Percentiles rank a stretch among this genome's conserved stretches.
phyloP scores from a whole-genome alignment of 106 monocot species.

The Platanthera guangdongensis region DNA sequence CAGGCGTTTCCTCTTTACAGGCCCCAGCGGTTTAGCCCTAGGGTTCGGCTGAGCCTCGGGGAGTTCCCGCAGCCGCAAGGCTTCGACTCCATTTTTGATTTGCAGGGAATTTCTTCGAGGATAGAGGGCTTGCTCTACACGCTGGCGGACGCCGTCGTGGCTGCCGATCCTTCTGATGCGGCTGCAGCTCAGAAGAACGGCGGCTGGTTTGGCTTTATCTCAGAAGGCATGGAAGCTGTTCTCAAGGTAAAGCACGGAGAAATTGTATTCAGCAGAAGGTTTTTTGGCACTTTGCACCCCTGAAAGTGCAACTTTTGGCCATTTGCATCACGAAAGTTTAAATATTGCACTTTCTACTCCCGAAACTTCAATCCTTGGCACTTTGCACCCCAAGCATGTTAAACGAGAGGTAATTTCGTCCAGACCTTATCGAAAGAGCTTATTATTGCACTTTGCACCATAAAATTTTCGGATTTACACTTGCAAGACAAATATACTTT shows the following conservation, averaged over 20 bases:
- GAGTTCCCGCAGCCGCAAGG: conserved; percentile 33
- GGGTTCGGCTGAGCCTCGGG: conserved; percentile 49
- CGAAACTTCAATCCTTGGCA: too few relatives aligned
- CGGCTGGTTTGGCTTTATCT: conserved; percentile 95
- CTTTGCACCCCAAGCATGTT: too few relatives aligned
- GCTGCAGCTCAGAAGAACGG: conserved; percentile 65
- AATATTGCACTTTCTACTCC: too few relatives aligned
- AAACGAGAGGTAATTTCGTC: too few relatives aligned
- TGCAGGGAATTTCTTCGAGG: conserved; percentile 31
- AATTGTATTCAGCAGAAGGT: too few relatives aligned
- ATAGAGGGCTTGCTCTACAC: conserved; percentile 78
- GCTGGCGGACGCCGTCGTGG: conserved; percentile 82
- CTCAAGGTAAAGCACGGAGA: conserved; percentile 47
- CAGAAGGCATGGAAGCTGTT: conserved; percentile 88
- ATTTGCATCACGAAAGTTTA: too few relatives aligned
- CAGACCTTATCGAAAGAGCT: too few relatives aligned
- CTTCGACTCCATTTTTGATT: conserved; percentile 29
- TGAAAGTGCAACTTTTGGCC: too few relatives aligned
- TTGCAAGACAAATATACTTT: too few relatives aligned
- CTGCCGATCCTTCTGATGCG: conserved; percentile 24
- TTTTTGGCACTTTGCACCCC: too few relatives aligned
- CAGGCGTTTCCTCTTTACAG: conserved; percentile 14
- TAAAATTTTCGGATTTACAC: too few relatives aligned
- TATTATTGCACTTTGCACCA: too few relatives aligned
- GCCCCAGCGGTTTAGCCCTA: conserved; percentile 21